Conservation (phyloP, 257 asterid species). For the Nicotiana benthamiana region DNA sequence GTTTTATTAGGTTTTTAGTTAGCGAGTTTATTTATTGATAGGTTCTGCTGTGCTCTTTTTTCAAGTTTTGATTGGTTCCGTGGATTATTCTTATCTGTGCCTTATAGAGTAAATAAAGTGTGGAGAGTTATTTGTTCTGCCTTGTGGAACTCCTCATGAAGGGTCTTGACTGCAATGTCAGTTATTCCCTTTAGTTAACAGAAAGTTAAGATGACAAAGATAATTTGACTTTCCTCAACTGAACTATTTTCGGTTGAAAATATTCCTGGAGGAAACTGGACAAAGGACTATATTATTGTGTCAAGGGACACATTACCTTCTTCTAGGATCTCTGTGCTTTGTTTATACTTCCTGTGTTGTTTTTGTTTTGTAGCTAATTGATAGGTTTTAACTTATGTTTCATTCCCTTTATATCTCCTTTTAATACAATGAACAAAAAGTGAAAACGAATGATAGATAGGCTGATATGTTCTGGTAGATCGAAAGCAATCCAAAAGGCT, state of each 20-base stretch:
- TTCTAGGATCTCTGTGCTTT: too few relatives aligned
- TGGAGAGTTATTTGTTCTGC: neutral
- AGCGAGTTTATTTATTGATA: neutral
- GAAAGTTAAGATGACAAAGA: neutral
- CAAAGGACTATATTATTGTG: neutral
- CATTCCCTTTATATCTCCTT: neutral
- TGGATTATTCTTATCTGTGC: neutral
- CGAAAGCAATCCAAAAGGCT: too few relatives aligned
- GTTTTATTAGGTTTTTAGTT: neutral
- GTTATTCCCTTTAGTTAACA: too few relatives aligned
- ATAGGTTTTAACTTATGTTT: neutral
- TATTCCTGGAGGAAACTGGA: neutral
- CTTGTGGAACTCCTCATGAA: neutral
- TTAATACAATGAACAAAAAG: too few relatives aligned
- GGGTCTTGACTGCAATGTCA: too few relatives aligned
- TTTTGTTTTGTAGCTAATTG: neutral
- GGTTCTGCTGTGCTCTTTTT: neutral
- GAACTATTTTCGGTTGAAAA: neutral
- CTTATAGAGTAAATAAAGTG: neutral
- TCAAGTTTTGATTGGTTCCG: neutral
- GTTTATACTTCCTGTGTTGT: neutral
- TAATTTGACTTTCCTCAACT: neutral
- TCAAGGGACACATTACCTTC: neutral
- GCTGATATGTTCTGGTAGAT: too few relatives aligned
- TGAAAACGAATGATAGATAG: too few relatives aligned